phyloP scores from a whole-genome alignment of 179 eudicot species.

The Amaranthus tricolor region DNA sequence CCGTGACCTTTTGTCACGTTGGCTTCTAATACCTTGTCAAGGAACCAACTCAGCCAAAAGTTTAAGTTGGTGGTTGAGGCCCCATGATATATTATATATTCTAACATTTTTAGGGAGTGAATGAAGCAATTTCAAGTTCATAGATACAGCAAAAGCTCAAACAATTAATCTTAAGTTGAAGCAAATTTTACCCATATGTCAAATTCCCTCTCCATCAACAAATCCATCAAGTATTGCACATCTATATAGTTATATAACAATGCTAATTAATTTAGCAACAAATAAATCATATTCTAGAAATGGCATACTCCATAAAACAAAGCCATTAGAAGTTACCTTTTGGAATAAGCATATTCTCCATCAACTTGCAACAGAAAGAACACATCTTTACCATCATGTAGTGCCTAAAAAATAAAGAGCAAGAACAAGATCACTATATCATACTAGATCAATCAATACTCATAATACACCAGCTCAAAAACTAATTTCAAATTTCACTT shows the following conservation, averaged over 20 bases:
- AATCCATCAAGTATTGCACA: not conserved
- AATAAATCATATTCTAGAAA: not conserved
- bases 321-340: slow-evolving; percentile 50
- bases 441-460: not conserved
- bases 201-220: not conserved
- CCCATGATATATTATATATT: too few relatives aligned
- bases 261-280: slow-evolving; percentile 1
- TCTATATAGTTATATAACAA: slow-evolving; percentile 2
- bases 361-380: slow-evolving; percentile 79
- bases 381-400: slow-evolving; percentile 80
- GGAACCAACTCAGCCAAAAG: too few relatives aligned
- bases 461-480: not conserved
- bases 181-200: not conserved
- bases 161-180: not conserved
- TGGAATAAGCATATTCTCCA: slow-evolving; percentile 63
- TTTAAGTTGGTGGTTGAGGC: too few relatives aligned
- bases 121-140: not conserved
- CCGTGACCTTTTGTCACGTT: too few relatives aligned
- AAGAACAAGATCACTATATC: not conserved
- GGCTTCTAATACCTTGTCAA: too few relatives aligned
- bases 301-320: not conserved
- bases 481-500: not conserved
- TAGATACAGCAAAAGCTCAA: not conserved
- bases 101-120: too few relatives aligned
- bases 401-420: slow-evolving; percentile 42